Base-by-base conservation (phyloP, 2,329 filamentous ascomycete species). In the Delphinella strobiligena region DNA sequence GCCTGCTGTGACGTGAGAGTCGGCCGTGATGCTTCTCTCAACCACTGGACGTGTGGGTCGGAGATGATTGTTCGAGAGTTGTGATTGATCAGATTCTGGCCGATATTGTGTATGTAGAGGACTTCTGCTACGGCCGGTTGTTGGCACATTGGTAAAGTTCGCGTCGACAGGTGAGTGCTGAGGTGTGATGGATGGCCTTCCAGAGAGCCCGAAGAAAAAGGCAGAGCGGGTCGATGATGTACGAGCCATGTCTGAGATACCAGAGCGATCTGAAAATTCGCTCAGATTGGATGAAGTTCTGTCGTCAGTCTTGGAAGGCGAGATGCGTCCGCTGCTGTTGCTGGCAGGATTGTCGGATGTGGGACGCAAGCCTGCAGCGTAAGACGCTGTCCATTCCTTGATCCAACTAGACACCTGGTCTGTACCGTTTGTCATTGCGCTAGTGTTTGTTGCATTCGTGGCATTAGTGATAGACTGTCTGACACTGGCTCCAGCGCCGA, bases 281-380 rank as follows among this genome's bases (percentile, higher is more conserved):
- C 71, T 75, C 3, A 77, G 57, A 19, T 67, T 71, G 1, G 72
- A 76, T 3, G 63, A 63, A 2, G 72, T 77, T 15, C 72, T 66
- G 27, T 75, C 71, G 31, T 75, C 70, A 22, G 61, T 67, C 45
- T 69, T 71, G 2, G 67, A 62, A 1, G 69, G 66, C 2, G 70
- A 72, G 1, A 56, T 40, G 10, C 61, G 59, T 3, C 67, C 61
- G 10, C 40, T 40, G 16, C 22, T 27, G 22, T 27, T 33, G 12
- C 34, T 37, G 18, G 29, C 29, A 15, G 39, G 39, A 15, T 41
- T 36, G 16, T 27, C 19, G 12, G 31, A 17, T 10, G 39, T 37
- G 11, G 32, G 39, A 7, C 39, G 30, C 9, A 41, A 9, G n/a
- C 34, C 31, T 36, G 39, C 39, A 16, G 39, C 39, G 22, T 41